Evolutionary conservation across 1,284 basidiomycete genomes (phyloP), one percentile per base, ranked within the genome.

Genomic region (Melampsora americana): DNA sequence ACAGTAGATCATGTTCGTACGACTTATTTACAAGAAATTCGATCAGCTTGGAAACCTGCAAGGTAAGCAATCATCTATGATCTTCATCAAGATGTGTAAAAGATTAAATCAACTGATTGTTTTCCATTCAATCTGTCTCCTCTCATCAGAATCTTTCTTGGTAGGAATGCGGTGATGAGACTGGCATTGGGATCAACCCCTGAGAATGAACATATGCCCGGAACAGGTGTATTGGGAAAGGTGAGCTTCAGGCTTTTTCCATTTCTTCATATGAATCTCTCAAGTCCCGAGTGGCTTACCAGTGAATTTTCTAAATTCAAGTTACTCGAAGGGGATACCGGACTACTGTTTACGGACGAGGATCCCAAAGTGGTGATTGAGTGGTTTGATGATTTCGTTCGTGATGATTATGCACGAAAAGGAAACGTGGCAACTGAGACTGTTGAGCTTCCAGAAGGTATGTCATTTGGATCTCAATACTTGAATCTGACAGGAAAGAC

Each of bases 1-100:
- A 89, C 90, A 80, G 91, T 97, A 32, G 93, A 93, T 56, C 89
- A 93, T 81, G 95, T 97, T 92, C 88, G 95, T 77, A 98, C 95
- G 85, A 86, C 92, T 53, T 91, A 94, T 84, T 85, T 99, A 61
- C 94, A 98, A 86, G 94, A 93, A 78, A 92, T 98, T 61, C 88
- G 95, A 79, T 89, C 89, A 78, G 86, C 93, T 80, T 99, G 95
- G 95, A 92, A 92, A 86, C 92, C 91, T 44, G 77, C 79, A 46
- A 28, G 59, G 78, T 80, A 56, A 53, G 50, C 50, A 53, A 53
- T 53, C 14, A 5, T 48, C 44, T 23, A 20, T 1, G 11, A 46
- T 18, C 16, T 11, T 9, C 42, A 30, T 7, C 56, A 26, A 1
- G n/a, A 20, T 18, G 9, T 14, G 35, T 77, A 44, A 18, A 42